phyloP scores from a whole-genome alignment of 2,329 filamentous ascomycete genomes.

The Aspergillus ibericus region DNA sequence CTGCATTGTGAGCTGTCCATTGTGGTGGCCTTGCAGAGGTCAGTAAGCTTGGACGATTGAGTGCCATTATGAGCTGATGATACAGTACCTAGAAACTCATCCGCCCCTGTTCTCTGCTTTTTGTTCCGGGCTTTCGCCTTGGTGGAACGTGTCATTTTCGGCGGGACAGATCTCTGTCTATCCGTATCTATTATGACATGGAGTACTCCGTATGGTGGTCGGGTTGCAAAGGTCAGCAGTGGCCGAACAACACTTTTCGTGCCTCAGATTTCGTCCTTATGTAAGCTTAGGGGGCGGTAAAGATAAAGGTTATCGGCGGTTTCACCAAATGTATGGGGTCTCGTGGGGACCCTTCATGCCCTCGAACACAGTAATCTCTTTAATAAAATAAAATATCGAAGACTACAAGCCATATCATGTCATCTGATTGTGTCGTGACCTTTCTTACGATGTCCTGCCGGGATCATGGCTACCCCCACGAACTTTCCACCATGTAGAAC shows the following conservation, averaged over 20 bases:
- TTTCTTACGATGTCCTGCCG: neutral
- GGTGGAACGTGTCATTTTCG: conserved; percentile 19
- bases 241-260: no score
- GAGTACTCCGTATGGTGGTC: no score
- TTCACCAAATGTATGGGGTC: neutral
- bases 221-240: no score
- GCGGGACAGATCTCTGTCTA: no score
- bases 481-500: neutral
- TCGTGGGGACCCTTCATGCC: no score
- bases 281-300: no score
- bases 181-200: no score
- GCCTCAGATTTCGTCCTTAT: no score
- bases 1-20: conserved; percentile 47
- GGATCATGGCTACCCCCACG: neutral
- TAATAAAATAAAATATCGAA: neutral
- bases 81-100: conserved; percentile 4
- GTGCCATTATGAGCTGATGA: neutral
- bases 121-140: conserved; percentile 17
- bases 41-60: conserved; percentile 8
- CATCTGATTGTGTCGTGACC: neutral
- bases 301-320: neutral
- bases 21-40: conserved; percentile 16
- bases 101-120: conserved; percentile 4
- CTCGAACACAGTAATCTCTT: no score
- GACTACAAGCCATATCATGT: neutral